Percentiles rank a stretch among this genome's conserved stretches.
These are phyloP conservation scores for Zarea fungicola DNA, from an alignment of 2,329 filamentous ascomycete species.

Conservation along the genomic window DNA sequence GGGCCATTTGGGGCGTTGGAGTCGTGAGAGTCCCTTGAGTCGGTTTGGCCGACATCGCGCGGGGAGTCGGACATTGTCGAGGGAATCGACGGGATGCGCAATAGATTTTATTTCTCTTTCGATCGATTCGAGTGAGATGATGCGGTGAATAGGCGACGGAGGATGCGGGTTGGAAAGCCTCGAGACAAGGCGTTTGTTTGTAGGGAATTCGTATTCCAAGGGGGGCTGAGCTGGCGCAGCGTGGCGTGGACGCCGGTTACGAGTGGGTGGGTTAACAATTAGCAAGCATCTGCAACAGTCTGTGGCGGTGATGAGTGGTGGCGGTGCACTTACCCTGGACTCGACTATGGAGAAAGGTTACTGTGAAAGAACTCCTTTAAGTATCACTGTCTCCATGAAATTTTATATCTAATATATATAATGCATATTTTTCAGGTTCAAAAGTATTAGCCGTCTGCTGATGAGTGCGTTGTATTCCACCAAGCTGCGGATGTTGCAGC, in stretches of 20 bases:
- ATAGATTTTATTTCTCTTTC: too few species aligned
- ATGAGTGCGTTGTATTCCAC: too few species aligned
- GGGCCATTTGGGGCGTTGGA: slow-evolving; percentile 40
- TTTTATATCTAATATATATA: too few species aligned
- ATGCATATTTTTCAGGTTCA: too few species aligned
- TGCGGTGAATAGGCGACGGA: neutral
- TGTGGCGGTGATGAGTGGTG: slow-evolving; percentile 8
- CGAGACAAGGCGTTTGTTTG: neutral
- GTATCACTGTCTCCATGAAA: too few species aligned
- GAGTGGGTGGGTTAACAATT: too few species aligned
- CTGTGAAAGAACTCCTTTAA: too few species aligned
- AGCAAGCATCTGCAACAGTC: neutral
- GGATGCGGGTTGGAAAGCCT: too few species aligned
- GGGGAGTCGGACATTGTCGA: slow-evolving; percentile 43
- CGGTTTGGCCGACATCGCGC: slow-evolving; percentile 39
- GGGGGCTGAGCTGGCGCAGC: slow-evolving; percentile 9
- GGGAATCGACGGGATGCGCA: neutral
- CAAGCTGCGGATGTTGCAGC: too few species aligned
- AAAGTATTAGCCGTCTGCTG: too few species aligned
- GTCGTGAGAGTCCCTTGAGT: slow-evolving; percentile 53
- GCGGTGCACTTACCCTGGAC: slow-evolving; percentile 1
- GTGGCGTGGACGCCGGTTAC: neutral
- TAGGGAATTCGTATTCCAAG: slow-evolving; percentile 6
- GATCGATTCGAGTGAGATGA: neutral
- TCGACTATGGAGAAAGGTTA: too few species aligned